Evolutionary conservation across 441 rosid genomes (phyloP).

Genomic region (Corymbia citriodora): DNA sequence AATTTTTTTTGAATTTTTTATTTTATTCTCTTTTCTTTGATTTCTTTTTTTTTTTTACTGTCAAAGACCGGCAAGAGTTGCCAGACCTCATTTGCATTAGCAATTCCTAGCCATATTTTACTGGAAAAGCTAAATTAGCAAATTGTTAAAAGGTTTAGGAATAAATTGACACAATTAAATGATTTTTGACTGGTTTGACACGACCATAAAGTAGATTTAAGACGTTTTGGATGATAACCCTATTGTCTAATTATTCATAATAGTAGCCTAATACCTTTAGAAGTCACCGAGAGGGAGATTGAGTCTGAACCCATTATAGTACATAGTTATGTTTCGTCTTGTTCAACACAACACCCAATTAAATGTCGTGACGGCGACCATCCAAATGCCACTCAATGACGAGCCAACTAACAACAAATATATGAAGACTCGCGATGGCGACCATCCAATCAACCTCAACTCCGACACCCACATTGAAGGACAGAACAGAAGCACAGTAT

Average conservation of each 20-base stretch:
- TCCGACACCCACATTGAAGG: not conserved
- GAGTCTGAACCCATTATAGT: not conserved
- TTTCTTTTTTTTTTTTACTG: too few relatives aligned
- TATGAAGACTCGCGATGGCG: not conserved
- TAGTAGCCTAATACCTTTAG: not conserved
- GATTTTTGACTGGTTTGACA: fast-evolving
- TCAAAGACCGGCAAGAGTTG: not conserved
- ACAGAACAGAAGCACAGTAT: not conserved
- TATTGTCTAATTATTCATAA: not conserved
- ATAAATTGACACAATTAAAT: fast-evolving
- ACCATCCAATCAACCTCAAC: not conserved
- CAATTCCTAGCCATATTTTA: not conserved
- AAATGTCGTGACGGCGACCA: not conserved
- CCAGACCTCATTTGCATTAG: fast-evolving
- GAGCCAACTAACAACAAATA: not conserved
- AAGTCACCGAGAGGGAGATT: not conserved
- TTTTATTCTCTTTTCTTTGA: too few relatives aligned
- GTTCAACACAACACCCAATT: not conserved
- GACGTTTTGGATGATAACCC: not conserved
- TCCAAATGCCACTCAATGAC: not conserved
- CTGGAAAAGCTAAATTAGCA: not conserved
- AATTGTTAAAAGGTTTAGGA: fast-evolving
- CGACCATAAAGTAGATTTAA: fast-evolving
- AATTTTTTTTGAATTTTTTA: too few relatives aligned
- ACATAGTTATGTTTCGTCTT: not conserved